Percentiles rank a stretch among this genome's conserved stretches.
These are phyloP conservation scores for Trichoderma atrobrunneum DNA, from an alignment of 2,329 filamentous ascomycete genomes.

Conservation along the genomic window DNA sequence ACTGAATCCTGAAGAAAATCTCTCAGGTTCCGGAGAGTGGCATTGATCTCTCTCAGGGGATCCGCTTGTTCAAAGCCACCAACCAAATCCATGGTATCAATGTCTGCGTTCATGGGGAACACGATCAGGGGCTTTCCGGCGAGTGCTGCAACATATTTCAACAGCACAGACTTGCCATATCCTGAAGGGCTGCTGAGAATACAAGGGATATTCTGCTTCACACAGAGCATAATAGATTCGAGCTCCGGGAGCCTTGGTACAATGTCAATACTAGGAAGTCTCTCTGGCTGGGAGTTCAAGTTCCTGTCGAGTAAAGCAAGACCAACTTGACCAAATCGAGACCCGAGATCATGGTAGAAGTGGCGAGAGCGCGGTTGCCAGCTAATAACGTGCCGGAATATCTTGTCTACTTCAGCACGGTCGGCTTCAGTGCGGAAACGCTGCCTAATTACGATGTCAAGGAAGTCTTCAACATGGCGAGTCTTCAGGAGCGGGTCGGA, in stretches of 20 bases:
- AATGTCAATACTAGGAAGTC: conserved; percentile 49
- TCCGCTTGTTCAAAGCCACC: conserved; percentile 96
- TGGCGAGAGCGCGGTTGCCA: conserved; percentile 53
- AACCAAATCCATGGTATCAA: conserved; percentile 95
- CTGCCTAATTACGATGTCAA: conserved; percentile 79
- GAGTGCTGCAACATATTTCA: conserved; percentile 76
- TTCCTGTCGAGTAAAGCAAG: conserved; percentile 68
- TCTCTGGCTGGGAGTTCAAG: conserved; percentile 47
- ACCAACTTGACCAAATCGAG: conserved; percentile 71
- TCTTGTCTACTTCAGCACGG: conserved; percentile 57
- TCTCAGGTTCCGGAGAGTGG: conserved; percentile 48
- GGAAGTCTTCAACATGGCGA: conserved; percentile 66
- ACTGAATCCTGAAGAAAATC: conserved; percentile 51
- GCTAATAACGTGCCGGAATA: conserved; percentile 67
- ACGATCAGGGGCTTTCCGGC: conserved; percentile 74
- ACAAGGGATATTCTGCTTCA: conserved; percentile 83
- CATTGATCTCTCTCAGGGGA: conserved; percentile 67
- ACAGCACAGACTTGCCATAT: conserved; percentile 77
- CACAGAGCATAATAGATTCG: conserved; percentile 82
- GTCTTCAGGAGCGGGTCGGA: conserved; percentile 59
- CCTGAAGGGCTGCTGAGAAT: conserved; percentile 85
- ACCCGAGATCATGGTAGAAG: conserved; percentile 68
- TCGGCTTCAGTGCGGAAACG: conserved; percentile 77
- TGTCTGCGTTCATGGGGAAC: conserved; percentile 88
- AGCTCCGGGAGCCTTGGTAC: conserved; percentile 65